Conservation (phyloP, 176 grass and related monocot species). For the Rhipidocladum racemiflorum region DNA sequence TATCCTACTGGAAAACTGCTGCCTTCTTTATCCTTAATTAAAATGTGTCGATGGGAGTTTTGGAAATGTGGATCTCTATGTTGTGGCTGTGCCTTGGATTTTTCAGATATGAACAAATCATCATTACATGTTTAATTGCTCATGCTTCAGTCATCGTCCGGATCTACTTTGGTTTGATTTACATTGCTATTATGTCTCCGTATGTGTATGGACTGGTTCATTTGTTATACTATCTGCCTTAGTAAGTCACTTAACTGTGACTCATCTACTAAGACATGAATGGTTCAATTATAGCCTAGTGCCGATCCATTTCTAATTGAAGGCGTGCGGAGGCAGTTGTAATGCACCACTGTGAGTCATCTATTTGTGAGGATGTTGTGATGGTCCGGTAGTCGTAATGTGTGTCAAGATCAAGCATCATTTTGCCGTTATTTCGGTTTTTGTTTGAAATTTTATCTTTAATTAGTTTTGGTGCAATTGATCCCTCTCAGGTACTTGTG, state of each 20-base stretch:
- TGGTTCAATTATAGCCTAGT: neutral
- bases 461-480: neutral
- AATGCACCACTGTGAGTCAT: neutral
- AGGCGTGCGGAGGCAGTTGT: neutral
- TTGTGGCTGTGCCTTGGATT: neutral
- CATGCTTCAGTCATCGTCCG: neutral
- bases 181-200: neutral
- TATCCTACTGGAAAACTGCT: slow-evolving; percentile 9
- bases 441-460: neutral
- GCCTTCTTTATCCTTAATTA: slow-evolving; percentile 22
- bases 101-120: slow-evolving; percentile 33
- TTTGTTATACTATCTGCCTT: neutral
- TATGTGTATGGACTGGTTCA: neutral
- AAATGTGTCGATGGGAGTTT: slow-evolving; percentile 28
- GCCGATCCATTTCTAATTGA: neutral
- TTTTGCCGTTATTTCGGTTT: neutral
- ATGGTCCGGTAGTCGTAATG: neutral
- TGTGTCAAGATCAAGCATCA: neutral
- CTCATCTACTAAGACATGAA: neutral
- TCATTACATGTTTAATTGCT: slow-evolving; percentile 25
- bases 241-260: neutral
- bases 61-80: slow-evolving; percentile 25
- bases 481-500: neutral
- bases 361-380: neutral
- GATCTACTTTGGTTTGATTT: neutral